A percentile compares a stretch with the other conserved stretches of the same genome.
Conservation (phyloP, 805 yeast species). For the Crinitomyces ghanaensis region DNA sequence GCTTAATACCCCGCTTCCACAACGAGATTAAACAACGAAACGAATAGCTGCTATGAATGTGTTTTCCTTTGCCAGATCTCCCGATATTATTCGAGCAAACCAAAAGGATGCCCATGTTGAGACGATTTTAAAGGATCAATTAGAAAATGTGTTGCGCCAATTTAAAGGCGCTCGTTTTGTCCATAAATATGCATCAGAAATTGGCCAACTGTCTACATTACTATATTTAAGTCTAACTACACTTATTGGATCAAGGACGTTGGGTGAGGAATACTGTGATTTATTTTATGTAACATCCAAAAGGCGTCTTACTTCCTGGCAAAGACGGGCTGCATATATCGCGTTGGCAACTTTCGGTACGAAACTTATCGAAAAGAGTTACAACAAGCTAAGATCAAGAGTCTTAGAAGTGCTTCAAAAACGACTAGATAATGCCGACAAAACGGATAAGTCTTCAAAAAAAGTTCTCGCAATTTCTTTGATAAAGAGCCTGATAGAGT, state of each 20-base stretch:
- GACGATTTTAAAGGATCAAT: slow-evolving; percentile 37
- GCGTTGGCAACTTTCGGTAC: slow-evolving; percentile 55
- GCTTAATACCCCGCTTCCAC: no score
- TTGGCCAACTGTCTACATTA: slow-evolving; percentile 45
- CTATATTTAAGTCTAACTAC: slow-evolving; percentile 70
- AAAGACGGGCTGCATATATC: slow-evolving; percentile 46
- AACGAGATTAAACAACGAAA: no score
- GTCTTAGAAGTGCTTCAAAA: slow-evolving; percentile 7
- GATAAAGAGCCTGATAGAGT: background rate
- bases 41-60: no score
- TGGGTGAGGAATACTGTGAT: slow-evolving; percentile 93
- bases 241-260: slow-evolving; percentile 59
- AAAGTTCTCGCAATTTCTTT: no score
- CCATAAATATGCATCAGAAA: slow-evolving; percentile 50
- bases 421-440: background rate
- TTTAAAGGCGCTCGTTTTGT: slow-evolving; percentile 45
- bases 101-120: slow-evolving; percentile 80
- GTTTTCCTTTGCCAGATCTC: no score
- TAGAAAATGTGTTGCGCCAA: slow-evolving; percentile 40
- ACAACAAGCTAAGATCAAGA: slow-evolving; percentile 13
- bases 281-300: slow-evolving; percentile 20
- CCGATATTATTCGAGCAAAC: slow-evolving; percentile 78
- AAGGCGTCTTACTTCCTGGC: slow-evolving; percentile 18
- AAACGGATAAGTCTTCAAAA: slow-evolving; percentile 2
- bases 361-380: slow-evolving; percentile 26